Base-by-base conservation (phyloP, 2,329 filamentous ascomycete genomes). In the Myriosclerotinia scirpicola region DNA sequence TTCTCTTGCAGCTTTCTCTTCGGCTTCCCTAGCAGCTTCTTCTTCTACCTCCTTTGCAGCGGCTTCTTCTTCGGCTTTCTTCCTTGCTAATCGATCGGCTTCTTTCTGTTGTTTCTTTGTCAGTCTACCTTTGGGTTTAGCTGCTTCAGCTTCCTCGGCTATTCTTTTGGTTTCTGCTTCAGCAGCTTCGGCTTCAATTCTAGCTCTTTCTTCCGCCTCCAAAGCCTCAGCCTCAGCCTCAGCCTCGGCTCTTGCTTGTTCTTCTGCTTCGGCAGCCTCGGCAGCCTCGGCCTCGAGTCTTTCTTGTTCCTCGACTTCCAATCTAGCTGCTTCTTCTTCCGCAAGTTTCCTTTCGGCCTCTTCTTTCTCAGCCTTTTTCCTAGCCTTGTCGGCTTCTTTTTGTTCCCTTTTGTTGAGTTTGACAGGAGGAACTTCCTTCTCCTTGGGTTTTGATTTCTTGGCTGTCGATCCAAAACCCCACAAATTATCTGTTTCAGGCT, bases 81-180 rank as follows among this genome's bases (percentile, higher is more conserved):
- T 79, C 30, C 82, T 81, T 30, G 63, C 63, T 52, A 66, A 67
- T 34, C 40, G 40, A 46, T 84, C 82, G 30, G 82, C 80, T 73
- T 82, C 83, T 71, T 81, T 81, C 22, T 81, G 78, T 71, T 85
- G 82, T 67, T 81, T 83, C 72, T 83, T 82, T 71, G 76, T 79
- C 58, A 84, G 73, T 73, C 80, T 83, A 3, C 65, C 60, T 40
- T 65, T 54, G 50, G 56, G 36, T 58, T 70, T 73, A 22, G 75
- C 75, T n/a, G 70, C 69, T 69, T 78, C 76, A 14, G 68, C 79
- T 54, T 70, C 76, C 71, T 75, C 60, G 77, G 78, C 67, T 79
- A 52, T 30, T 30, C 48, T 52, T 67, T 67, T 26, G 65, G 67
- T 55, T 71, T 75, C 59, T 77, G 77, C 67, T 80, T 77, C 66